Conservation (phyloP, 2,329 filamentous ascomycete species). For the Aspergillus sclerotialis region DNA sequence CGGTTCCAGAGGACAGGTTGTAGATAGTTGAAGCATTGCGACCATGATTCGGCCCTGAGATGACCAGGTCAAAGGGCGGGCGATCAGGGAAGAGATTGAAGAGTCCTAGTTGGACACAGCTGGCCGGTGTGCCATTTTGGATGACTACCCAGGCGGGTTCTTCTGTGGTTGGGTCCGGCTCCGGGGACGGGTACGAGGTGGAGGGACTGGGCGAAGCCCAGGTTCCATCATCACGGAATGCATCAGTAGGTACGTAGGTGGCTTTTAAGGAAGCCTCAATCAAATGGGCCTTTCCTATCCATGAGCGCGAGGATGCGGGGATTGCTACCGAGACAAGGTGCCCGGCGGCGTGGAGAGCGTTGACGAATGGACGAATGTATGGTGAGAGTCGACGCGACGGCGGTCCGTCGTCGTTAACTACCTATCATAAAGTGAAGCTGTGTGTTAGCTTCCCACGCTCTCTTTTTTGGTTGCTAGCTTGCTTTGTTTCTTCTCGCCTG, state of each 20-base stretch:
- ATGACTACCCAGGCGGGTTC: slow-evolving; percentile 59
- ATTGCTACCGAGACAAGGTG: slow-evolving; percentile 83
- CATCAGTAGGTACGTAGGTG: slow-evolving; percentile 63
- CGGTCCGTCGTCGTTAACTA: slow-evolving; percentile 67
- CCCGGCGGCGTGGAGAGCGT: slow-evolving; percentile 61
- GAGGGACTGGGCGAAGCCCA: slow-evolving; percentile 32
- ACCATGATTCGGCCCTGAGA: slow-evolving; percentile 72
- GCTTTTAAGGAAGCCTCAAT: slow-evolving; percentile 78
- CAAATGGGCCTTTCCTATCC: slow-evolving; percentile 95
- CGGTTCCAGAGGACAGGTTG: slow-evolving; percentile 64
- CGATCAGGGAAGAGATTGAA: slow-evolving; percentile 66
- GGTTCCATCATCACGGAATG: slow-evolving; percentile 48
- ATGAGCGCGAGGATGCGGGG: slow-evolving; percentile 79
- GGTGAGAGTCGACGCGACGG: slow-evolving; percentile 65
- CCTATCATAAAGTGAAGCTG: too few relatives aligned
- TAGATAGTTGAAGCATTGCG: slow-evolving; percentile 73
- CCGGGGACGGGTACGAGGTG: slow-evolving; percentile 46
- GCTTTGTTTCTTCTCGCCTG: too few relatives aligned
- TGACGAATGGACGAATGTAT: slow-evolving; percentile 65
- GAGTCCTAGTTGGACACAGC: slow-evolving; percentile 68
- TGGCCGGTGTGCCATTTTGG: slow-evolving; percentile 68
- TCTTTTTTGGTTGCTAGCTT: slow-evolving; percentile 1
- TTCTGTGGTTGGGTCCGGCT: not conserved
- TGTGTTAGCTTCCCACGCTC: too few relatives aligned
- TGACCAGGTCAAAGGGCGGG: slow-evolving; percentile 63